These are phyloP conservation scores for Cladorrhinum sp. DNA, from an alignment of 2,329 filamentous ascomycete genomes.

Conservation along the genomic window DNA sequence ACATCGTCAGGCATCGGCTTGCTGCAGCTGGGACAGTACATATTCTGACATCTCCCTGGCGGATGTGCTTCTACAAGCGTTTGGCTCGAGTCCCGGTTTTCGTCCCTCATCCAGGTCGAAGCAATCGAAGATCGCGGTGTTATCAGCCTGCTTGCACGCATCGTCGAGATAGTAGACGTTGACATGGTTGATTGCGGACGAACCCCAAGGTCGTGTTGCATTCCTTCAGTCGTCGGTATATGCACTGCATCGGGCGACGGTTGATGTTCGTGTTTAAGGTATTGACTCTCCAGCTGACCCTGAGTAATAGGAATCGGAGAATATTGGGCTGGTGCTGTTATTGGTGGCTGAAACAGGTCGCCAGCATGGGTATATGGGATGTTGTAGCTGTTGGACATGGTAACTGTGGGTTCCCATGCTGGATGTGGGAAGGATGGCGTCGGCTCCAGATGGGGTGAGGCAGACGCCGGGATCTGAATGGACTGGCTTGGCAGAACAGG, in stretches of 20 bases:
- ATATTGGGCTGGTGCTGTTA: conserved; percentile 19
- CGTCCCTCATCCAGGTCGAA: conserved; percentile 24
- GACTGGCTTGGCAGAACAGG: conserved; percentile 21
- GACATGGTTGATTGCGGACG: conserved; percentile 14
- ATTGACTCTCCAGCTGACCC: conserved; percentile 16
- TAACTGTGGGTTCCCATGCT: conserved; percentile 19
- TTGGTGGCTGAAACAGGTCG: conserved; percentile 19
- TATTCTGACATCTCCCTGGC: conserved; percentile 20
- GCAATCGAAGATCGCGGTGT: conserved; percentile 24
- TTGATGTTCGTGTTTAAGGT: conserved; percentile 14
- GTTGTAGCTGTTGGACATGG: conserved; percentile 18
- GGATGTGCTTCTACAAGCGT: conserved; percentile 27
- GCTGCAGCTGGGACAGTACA: conserved; percentile 27
- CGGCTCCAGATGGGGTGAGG: conserved; percentile 11
- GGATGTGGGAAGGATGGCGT: conserved; percentile 14
- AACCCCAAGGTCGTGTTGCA: conserved; percentile 18
- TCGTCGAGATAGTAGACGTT: conserved; percentile 11
- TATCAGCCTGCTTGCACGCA: conserved; percentile 19
- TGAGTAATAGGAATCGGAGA: conserved; percentile 13
- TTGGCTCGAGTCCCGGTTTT: conserved; percentile 27
- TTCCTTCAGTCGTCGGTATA: conserved; percentile 9
- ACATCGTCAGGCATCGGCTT: conserved; percentile 23
- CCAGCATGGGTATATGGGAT: conserved; percentile 20
- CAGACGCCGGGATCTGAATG: conserved; percentile 11
- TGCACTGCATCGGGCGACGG: conserved; percentile 6